These are phyloP conservation scores for Mucor indicus DNA, from an alignment of 371 early-diverging fungal species.

Conservation along the genomic window DNA sequence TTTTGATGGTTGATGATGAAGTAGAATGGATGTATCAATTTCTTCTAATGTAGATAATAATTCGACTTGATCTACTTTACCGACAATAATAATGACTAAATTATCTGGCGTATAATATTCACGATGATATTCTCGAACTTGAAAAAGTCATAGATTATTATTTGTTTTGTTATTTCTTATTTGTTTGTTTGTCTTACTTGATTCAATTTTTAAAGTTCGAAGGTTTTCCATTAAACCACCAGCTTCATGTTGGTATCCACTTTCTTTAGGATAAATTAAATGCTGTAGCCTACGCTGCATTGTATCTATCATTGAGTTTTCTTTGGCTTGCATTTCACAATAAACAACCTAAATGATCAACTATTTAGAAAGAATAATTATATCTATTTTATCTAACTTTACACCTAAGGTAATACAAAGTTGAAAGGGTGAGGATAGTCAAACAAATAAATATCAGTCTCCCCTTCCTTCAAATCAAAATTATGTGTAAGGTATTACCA, in stretches of 20 bases:
- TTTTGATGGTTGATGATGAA: slow-evolving; percentile 26
- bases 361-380: not conserved
- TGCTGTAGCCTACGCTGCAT: slow-evolving; percentile 32
- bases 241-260: slow-evolving; percentile 52
- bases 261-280: slow-evolving; percentile 49
- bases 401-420: too few relatives aligned
- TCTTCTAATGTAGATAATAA: slow-evolving; percentile 38
- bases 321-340: slow-evolving; percentile 32
- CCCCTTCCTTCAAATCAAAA: slow-evolving; percentile 4
- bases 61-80: slow-evolving; percentile 38
- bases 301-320: slow-evolving; percentile 19
- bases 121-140: slow-evolving; percentile 45
- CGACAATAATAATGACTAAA: slow-evolving; percentile 49
- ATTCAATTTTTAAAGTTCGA: slow-evolving; percentile 27
- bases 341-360: slow-evolving; percentile 25
- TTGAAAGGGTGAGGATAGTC: slow-evolving; percentile 8
- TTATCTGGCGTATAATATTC: slow-evolving; percentile 59
- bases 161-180: slow-evolving; percentile 1
- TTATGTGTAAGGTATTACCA: slow-evolving; percentile 17
- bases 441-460: slow-evolving; percentile 6
- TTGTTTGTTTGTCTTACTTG: slow-evolving; percentile 24
- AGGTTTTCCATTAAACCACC: slow-evolving; percentile 53
- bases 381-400: too few relatives aligned
- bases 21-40: slow-evolving; percentile 45
- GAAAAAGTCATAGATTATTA: not conserved